Conservation (phyloP, 257 asterid genomes). For the Forsythia viridissima region DNA sequence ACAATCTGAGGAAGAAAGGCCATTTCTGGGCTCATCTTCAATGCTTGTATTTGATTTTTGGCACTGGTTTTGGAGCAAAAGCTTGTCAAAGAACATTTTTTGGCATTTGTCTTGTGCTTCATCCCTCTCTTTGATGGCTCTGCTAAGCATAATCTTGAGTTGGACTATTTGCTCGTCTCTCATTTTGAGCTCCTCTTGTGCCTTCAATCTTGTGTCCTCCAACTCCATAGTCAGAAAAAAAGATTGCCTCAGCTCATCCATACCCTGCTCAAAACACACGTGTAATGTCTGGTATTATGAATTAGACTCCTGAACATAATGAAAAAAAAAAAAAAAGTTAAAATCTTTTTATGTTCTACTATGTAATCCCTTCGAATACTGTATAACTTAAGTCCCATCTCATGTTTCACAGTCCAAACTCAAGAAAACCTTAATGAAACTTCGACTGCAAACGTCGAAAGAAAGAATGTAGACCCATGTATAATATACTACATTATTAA, state of each 20-base stretch:
- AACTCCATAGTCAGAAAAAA: conserved; percentile 63
- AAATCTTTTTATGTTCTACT: too few species aligned
- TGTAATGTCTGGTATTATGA: too few species aligned
- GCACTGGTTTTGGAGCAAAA: conserved; percentile 37
- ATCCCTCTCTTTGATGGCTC: conserved; percentile 55
- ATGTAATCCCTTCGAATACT: background rate
- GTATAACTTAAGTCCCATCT: background rate
- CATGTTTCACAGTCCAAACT: background rate
- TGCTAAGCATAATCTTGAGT: conserved; percentile 49
- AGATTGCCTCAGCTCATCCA: conserved; percentile 72
- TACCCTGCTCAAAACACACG: conserved; percentile 41
- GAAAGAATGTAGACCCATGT: background rate
- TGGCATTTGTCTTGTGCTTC: conserved; percentile 68
- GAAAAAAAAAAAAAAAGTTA: too few species aligned
- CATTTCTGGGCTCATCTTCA: conserved; percentile 60
- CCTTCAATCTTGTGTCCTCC: conserved; percentile 56
- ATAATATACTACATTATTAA: background rate
- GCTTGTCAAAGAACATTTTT: conserved; percentile 40
- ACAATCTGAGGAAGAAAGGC: conserved; percentile 20
- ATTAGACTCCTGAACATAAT: too few species aligned
- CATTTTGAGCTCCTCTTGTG: conserved; percentile 61
- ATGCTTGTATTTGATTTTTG: conserved; percentile 50
- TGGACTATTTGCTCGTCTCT: conserved; percentile 63
- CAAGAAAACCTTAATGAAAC: too few species aligned
- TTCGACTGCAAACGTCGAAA: background rate